phyloP scores from a whole-genome alignment of 2,329 filamentous ascomycete genomes.

The Fusarium sp. region DNA sequence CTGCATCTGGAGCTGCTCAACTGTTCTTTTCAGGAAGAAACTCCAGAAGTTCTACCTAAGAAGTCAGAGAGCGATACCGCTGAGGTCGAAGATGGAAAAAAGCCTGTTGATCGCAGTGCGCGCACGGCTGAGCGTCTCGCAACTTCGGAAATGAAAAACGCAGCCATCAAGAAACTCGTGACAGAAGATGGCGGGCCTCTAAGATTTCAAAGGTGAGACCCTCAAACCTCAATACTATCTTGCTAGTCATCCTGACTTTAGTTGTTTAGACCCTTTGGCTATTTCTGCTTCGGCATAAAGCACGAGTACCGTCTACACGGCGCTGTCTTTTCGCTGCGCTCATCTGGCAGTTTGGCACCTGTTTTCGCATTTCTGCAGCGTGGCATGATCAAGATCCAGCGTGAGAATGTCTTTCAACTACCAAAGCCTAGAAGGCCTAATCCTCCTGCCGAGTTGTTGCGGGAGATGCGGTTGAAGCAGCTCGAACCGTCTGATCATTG shows the following conservation, averaged over 20 bases:
- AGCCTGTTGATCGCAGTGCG: constrained; percentile 22
- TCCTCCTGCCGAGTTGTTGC: constrained; percentile 32
- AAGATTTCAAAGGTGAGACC: constrained; percentile 38
- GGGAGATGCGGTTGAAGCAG: constrained; percentile 37
- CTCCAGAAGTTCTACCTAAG: rapidly evolving
- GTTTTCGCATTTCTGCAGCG: constrained; percentile 47
- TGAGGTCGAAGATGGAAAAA: constrained; percentile 2
- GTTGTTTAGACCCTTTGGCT: constrained; percentile 39
- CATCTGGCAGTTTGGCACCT: constrained; percentile 14
- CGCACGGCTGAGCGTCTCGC: constrained; percentile 41
- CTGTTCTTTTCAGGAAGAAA: constrained; percentile 29
- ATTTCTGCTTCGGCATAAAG: constrained; percentile 43
- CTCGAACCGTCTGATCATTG: constrained; percentile 40
- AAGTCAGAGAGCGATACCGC: background rate
- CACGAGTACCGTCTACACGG: constrained; percentile 46
- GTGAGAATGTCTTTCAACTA: constrained; percentile 33
- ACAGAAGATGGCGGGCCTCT: constrained; percentile 42
- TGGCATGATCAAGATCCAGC: constrained; percentile 41
- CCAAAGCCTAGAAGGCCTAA: constrained; percentile 39
- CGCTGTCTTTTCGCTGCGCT: constrained; percentile 34
- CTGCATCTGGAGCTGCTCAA: constrained; percentile 42
- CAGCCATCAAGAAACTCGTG: constrained; percentile 40
- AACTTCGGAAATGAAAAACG: constrained; percentile 42
- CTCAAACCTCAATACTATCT: rapidly evolving
- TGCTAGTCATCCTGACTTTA: background rate